phyloP scores from a whole-genome alignment of 2,329 filamentous ascomycete species.

The Myrmaecium sp. region DNA sequence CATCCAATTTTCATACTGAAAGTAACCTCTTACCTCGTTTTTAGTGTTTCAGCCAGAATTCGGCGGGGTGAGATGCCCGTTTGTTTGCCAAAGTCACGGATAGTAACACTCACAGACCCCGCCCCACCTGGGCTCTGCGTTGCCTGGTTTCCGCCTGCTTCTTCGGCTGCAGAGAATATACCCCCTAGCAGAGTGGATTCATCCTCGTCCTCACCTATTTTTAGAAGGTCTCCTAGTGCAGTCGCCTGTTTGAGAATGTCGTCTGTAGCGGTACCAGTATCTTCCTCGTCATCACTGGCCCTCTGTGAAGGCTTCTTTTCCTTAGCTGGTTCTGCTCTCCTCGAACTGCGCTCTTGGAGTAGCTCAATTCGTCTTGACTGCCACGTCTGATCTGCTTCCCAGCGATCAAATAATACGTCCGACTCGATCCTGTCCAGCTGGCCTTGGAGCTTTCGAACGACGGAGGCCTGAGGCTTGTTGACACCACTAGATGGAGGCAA shows the following conservation, averaged over 20 bases:
- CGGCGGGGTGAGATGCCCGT: slow-evolving; percentile 59
- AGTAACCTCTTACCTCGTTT: slow-evolving; percentile 41
- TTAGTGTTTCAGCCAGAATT: slow-evolving; percentile 74
- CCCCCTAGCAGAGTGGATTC: slow-evolving; percentile 39
- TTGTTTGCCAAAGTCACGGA: slow-evolving; percentile 75
- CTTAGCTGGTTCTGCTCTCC: slow-evolving; percentile 1
- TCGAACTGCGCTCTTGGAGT: slow-evolving; percentile 17
- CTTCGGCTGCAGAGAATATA: slow-evolving; percentile 38
- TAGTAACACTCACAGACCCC: slow-evolving; percentile 36
- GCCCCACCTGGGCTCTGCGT: slow-evolving; percentile 7
- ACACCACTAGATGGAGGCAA: too few species aligned
- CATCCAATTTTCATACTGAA: neutral
- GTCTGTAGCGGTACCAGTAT: slow-evolving; percentile 11
- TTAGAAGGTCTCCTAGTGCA: slow-evolving; percentile 9
- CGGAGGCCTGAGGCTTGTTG: slow-evolving; percentile 17
- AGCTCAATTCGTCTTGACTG: slow-evolving; percentile 24
- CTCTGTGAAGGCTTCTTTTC: slow-evolving; percentile 1
- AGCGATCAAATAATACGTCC: slow-evolving; percentile 33
- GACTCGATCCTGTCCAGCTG: slow-evolving; percentile 65
- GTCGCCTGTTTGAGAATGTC: slow-evolving; percentile 37
- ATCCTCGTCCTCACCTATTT: slow-evolving; percentile 36
- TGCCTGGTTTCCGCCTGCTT: slow-evolving; percentile 26
- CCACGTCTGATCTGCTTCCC: slow-evolving; percentile 30
- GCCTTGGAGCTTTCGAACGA: slow-evolving; percentile 48
- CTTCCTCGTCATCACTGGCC: slow-evolving; percentile 1